Base-by-base conservation (phyloP, 176 grass and related monocot genomes). In the Aegilops longissima region DNA sequence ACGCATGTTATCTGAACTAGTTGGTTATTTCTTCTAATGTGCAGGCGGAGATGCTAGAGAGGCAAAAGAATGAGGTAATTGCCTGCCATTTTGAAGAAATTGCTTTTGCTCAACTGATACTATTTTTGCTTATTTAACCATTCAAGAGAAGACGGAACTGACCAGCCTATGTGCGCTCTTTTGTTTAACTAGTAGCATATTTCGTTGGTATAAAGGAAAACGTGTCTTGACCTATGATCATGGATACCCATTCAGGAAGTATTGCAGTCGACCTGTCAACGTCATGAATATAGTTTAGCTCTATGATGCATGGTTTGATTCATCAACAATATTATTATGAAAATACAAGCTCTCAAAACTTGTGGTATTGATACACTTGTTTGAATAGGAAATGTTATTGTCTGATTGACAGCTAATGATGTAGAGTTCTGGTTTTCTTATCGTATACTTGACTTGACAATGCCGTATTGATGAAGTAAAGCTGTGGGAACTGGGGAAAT, bases 11-110 rank as follows among this genome's bases (percentile, higher is more conserved):
- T 59, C 61, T 67, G 64, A 63, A 70, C 12, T 8, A 69, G 30
- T 47, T 79, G 8, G n/a, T 66, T 33, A 18, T 90, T 61, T 12
- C 68, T 75, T 81, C 40, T 76, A 86, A 85, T 84, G 63, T 89
- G 54, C 79, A 95, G 93, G 12, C 73, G 2, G 88, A 95, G 80
- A 91, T 91, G 38, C 47, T 93, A 12, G 88, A 90, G 88, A 80
- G 78, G 25, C 85, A 93, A 82, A 95, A 91, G 83, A 86, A 87
- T 65, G 83, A 90, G 93, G 93, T 95, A 95, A 95, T 85, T 90
- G 24, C 64, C 82, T 73, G 20, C 76, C 39, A 64, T 76, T 68
- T 51, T 66, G 5, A 40, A 51, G 81, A 84, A 80, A 38, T 0
- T 79, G 12, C 1, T 70, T 44, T 80, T 18, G 56, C 10, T 69